phyloP scores from a whole-genome alignment of 1,139 yeast genomes.

The Kodamaea arcana region DNA sequence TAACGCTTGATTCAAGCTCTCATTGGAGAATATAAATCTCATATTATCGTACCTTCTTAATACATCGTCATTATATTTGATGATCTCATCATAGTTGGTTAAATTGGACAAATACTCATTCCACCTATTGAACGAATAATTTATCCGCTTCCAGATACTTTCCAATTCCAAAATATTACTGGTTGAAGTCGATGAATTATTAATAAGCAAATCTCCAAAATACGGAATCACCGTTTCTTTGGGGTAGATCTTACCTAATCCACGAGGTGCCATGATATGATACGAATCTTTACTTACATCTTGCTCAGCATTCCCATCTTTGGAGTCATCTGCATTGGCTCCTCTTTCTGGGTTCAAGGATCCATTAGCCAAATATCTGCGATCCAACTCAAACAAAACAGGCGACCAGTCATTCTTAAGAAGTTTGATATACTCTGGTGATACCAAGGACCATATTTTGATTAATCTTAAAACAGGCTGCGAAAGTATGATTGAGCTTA shows the following conservation, averaged over 20 bases:
- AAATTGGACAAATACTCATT: conserved; percentile 54
- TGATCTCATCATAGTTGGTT: conserved; percentile 34
- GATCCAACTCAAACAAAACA: conserved; percentile 81
- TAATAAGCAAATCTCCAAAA: conserved; percentile 71
- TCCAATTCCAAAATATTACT: conserved; percentile 57
- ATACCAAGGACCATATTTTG: conserved; percentile 73
- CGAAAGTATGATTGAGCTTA: conserved; percentile 79
- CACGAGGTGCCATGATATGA: conserved; percentile 85
- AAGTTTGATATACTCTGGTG: conserved; percentile 54
- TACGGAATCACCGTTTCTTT: conserved; percentile 82
- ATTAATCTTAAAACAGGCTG: conserved; percentile 74
- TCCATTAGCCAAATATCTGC: conserved; percentile 58
- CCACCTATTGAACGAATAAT: conserved; percentile 80
- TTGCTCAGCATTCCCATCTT: conserved; percentile 2
- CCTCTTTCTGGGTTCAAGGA: conserved; percentile 11
- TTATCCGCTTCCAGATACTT: conserved; percentile 62
- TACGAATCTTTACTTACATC: conserved; percentile 42
- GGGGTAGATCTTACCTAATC: conserved; percentile 73
- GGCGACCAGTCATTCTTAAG: conserved; percentile 91
- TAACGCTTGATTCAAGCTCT: conserved; percentile 43
- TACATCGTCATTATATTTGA: conserved; percentile 42
- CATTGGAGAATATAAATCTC: conserved; percentile 47
- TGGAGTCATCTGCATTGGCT: conserved; percentile 7
- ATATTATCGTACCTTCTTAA: conserved; percentile 40
- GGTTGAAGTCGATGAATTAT: conserved; percentile 23